phyloP scores from a whole-genome alignment of 805 yeast genomes.

The Candida germanica region DNA sequence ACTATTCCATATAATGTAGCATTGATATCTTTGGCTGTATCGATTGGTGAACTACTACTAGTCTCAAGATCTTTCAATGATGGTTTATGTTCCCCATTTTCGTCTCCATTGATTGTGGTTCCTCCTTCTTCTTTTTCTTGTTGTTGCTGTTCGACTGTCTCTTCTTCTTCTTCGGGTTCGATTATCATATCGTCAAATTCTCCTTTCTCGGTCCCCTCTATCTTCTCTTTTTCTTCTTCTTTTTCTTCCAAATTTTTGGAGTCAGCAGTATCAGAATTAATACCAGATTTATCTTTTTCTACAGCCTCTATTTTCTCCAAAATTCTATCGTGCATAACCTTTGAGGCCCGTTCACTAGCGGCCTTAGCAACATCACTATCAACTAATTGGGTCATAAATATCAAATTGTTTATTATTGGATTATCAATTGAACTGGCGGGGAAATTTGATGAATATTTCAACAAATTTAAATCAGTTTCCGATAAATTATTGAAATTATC shows the following conservation, averaged over 20 bases:
- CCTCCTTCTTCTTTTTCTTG: constrained; percentile 5
- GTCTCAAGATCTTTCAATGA: constrained; percentile 7
- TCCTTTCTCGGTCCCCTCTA: constrained; percentile 8
- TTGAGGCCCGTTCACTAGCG: constrained; percentile 65
- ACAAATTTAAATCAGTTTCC: constrained; percentile 59
- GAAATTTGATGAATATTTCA: constrained; percentile 77
- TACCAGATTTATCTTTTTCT: constrained; percentile 8
- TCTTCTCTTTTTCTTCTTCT: constrained; percentile 11
- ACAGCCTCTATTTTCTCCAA: constrained; percentile 34
- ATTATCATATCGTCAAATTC: constrained; percentile 11
- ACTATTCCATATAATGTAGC: constrained; percentile 69
- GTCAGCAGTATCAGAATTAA: constrained; percentile 10
- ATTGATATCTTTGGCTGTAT: constrained; percentile 57
- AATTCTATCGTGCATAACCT: constrained; percentile 44
- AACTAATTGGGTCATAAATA: constrained; percentile 80
- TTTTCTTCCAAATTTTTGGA: constrained; percentile 8
- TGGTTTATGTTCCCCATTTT: constrained; percentile 3
- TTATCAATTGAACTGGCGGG: constrained; percentile 86
- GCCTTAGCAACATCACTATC: constrained; percentile 84
- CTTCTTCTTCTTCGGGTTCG: constrained; percentile 8
- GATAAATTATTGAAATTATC: constrained; percentile 58
- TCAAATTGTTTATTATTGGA: constrained; percentile 90
- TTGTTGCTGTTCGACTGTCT: constrained; percentile 1
- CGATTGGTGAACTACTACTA: constrained; percentile 11
- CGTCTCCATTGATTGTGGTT: neutral